A percentile compares a stretch with the other conserved stretches of the same genome.
Conservation (phyloP, 2,329 filamentous ascomycete genomes). For the Orbilia ellipsospora region DNA sequence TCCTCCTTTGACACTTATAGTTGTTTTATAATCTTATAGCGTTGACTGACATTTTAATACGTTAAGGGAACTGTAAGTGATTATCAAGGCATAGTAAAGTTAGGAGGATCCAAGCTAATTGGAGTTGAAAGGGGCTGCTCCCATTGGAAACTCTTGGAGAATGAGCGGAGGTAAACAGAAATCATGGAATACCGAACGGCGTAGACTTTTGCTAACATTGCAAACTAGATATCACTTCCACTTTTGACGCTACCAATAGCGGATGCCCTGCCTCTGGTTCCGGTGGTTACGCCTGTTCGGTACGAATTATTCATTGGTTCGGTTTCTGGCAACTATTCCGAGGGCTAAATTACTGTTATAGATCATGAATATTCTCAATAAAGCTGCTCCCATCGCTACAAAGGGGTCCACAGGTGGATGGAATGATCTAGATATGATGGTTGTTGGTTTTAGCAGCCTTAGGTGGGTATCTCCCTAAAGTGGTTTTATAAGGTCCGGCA, state of each 20-base stretch:
- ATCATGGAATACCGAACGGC: not conserved
- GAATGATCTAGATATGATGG: slow-evolving; percentile 62
- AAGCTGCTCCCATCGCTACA: slow-evolving; percentile 33
- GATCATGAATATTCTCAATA: slow-evolving; percentile 57
- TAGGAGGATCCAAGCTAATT: too few species aligned
- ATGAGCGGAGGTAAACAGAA: slow-evolving; percentile 61
- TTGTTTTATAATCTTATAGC: not conserved
- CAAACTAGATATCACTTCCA: slow-evolving; percentile 26
- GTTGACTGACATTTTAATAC: not conserved
- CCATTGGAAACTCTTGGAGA: slow-evolving; percentile 64
- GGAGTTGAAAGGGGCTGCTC: slow-evolving; percentile 57
- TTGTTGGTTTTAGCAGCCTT: slow-evolving; percentile 62
- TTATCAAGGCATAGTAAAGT: not conserved
- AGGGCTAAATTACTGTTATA: slow-evolving; percentile 5
- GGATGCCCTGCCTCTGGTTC: slow-evolving; percentile 29
- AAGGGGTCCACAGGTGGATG: slow-evolving; percentile 28
- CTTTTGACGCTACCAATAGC: slow-evolving; percentile 15
- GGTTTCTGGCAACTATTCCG: not conserved
- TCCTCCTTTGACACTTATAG: not conserved
- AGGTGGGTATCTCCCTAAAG: slow-evolving; percentile 36
- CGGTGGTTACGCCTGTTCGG: slow-evolving; percentile 30
- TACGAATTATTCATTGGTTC: slow-evolving; percentile 2
- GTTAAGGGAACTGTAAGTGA: slow-evolving; percentile 38
- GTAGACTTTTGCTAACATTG: not conserved
- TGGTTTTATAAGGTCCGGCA: slow-evolving; percentile 44